Evolutionary conservation across 257 asterid genomes (phyloP), one percentile per base, ranked within the genome.

Genomic region (Parsonsia alboflavescens): DNA sequence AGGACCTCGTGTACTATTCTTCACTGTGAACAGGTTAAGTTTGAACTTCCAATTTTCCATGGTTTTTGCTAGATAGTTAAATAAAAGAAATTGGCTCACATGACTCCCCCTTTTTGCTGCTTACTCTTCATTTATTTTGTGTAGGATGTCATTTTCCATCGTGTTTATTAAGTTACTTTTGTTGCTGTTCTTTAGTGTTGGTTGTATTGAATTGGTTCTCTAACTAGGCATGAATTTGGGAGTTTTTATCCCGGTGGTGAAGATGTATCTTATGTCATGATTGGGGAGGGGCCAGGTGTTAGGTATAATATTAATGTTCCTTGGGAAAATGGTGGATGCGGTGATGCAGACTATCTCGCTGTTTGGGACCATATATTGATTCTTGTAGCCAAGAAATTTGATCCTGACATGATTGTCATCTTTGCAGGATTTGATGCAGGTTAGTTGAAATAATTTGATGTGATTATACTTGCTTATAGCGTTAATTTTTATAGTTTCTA

Each of bases 401-500:
- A 85, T 80, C 99, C 99, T 2, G 96, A 95, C 80, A 65, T 95
- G 81, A 82, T 95, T 68, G 52, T 94, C 30, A 74, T 94, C 79
- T 94, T 97, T 56, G 99, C 99, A 24, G 99, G 99, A 67, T 95
- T 90, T 74, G 99, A 95, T 90, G 97, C 99, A 83, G 99, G 99
- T 94, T 77, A 76, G 90, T 76, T 28, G 75, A 78, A 53, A 58
- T 33, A 62, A 24, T 28, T 56, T 59, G n/a, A 10, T 24, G 26
- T 17, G 21, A 59, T 17, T 76, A 26, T 64, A 39, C 53, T 44
- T 68, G 26, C 46, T 3, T 59, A 76, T 75, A 41, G 28, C 65
- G 78, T 46, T 64, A 7, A 71, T 78, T 58, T 64, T 57, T 26
- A n/a, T 62, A 54, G 15, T 22, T 69, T 70, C 72, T n/a, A 21